Percentiles rank a stretch among this genome's conserved stretches.
Conservation (phyloP, 2,329 filamentous ascomycete genomes). For the Xylariaceae sp. region DNA sequence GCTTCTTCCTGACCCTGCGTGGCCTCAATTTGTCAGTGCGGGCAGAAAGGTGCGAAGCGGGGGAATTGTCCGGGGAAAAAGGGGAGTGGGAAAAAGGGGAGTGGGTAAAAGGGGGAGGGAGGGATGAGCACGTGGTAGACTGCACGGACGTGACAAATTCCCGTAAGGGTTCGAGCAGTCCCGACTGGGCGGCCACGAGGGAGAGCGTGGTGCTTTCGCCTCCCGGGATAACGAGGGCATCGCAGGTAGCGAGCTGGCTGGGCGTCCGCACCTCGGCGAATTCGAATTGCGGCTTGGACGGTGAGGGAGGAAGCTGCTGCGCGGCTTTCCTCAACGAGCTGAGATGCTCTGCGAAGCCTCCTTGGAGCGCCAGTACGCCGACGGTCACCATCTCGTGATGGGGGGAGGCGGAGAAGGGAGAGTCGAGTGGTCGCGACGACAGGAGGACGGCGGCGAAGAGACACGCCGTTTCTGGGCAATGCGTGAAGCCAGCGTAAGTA, state of each 20-base stretch:
- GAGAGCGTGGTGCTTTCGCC: conserved; percentile 94
- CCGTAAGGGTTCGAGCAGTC: conserved; percentile 73
- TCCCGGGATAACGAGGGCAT: conserved; percentile 83
- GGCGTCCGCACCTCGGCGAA: conserved; percentile 77
- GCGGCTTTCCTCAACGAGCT: conserved; percentile 65
- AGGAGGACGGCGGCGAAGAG: no score
- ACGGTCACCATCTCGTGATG: conserved; percentile 39
- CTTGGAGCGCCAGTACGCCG: conserved; percentile 71
- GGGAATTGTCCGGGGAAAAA: no score
- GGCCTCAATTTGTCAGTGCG: background rate
- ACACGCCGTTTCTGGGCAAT: no score
- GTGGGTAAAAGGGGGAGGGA: background rate
- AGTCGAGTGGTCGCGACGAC: no score
- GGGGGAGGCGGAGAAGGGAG: no score
- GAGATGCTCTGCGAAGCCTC: conserved; percentile 86
- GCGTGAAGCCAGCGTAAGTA: no score
- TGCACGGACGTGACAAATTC: conserved; percentile 78
- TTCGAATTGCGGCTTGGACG: conserved; percentile 32
- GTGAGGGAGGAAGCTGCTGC: conserved; percentile 12
- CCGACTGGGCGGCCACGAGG: conserved; percentile 73
- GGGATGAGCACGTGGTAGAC: background rate
- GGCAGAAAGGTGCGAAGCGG: no score
- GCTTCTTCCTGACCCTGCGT: conserved; percentile 61
- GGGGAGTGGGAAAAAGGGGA: background rate
- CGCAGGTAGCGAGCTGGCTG: conserved; percentile 62